phyloP scores from a whole-genome alignment of 805 yeast genomes.

The Cyberlindnera amylophila region DNA sequence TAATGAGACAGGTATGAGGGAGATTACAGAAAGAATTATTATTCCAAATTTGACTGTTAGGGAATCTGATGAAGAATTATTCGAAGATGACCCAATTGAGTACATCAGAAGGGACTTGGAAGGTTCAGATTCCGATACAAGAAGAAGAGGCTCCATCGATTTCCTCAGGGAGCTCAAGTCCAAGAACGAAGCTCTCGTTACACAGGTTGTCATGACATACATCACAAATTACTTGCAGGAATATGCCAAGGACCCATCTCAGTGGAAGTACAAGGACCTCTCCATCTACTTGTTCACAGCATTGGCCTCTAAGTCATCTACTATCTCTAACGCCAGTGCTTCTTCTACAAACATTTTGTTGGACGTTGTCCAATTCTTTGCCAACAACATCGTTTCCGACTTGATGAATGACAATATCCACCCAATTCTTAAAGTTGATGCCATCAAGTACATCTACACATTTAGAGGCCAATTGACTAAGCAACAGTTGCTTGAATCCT shows the following conservation, averaged over 20 bases:
- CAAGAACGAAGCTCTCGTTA: conserved; percentile 68
- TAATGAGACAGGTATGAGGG: conserved; percentile 59
- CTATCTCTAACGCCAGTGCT: conserved; percentile 78
- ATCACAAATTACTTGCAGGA: conserved; percentile 61
- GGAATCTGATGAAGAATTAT: conserved; percentile 84
- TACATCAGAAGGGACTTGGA: conserved; percentile 90
- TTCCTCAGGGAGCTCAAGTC: conserved; percentile 83
- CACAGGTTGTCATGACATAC: conserved; percentile 69
- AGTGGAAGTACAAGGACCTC: conserved; percentile 86
- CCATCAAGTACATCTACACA: conserved; percentile 83
- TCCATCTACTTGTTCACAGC: conserved; percentile 84
- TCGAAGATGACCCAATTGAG: conserved; percentile 96
- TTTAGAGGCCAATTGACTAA: conserved; percentile 93
- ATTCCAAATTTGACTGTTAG: conserved; percentile 86
- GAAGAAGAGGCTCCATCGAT: conserved; percentile 91
- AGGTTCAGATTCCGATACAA: conserved; percentile 89
- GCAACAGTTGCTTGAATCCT: conserved; percentile 70
- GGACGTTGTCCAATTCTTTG: conserved; percentile 84
- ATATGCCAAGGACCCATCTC: conserved; percentile 39
- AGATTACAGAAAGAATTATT: conserved; percentile 76
- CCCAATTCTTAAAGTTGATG: conserved; percentile 85
- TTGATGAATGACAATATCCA: conserved; percentile 54
- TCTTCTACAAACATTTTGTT: conserved; percentile 79
- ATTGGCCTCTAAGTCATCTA: conserved; percentile 83
- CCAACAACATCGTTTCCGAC: conserved; percentile 78